Evolutionary conservation across 2,329 filamentous ascomycete genomes (phyloP).

Genomic region (Dactylellina haptotyla): DNA sequence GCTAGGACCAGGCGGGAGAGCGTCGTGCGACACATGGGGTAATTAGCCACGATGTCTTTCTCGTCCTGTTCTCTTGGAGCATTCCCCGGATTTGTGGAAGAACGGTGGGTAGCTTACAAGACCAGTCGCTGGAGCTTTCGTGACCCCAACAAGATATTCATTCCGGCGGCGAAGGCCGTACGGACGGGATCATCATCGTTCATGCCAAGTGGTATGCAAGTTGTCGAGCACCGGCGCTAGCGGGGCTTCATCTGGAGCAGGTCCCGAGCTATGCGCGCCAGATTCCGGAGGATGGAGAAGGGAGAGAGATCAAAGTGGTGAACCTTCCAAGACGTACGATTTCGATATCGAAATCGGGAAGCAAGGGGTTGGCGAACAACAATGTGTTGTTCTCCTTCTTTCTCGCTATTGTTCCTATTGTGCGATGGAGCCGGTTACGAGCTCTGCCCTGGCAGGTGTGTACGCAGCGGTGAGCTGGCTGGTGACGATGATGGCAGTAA

Average conservation of each 20-base stretch:
- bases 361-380: conserved; percentile 32
- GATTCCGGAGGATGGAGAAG: conserved; percentile 24
- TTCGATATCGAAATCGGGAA: conserved; percentile 43
- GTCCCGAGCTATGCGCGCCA: conserved; percentile 34
- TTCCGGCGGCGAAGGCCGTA: conserved; percentile 34
- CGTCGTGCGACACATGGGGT: conserved; percentile 19
- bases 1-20: conserved; percentile 18
- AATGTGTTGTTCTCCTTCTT: conserved; percentile 34
- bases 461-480: background rate
- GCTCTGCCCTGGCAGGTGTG: too few species aligned
- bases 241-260: conserved; percentile 39
- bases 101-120: conserved; percentile 35
- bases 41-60: conserved; percentile 1
- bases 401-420: background rate
- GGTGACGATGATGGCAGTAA: background rate
- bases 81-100: conserved; percentile 22
- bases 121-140: conserved; percentile 48
- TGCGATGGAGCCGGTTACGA: background rate
- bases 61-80: background rate
- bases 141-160: conserved; percentile 45
- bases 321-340: background rate
- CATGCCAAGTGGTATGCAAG: conserved; percentile 22
- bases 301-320: background rate
- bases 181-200: conserved; percentile 44
- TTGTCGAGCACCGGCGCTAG: conserved; percentile 29